A percentile compares a stretch with the other conserved stretches of the same genome.
Evolutionary conservation across 768 basidiomycete genomes (phyloP).

Genomic region (Gloeopeniophorella convolvens): DNA sequence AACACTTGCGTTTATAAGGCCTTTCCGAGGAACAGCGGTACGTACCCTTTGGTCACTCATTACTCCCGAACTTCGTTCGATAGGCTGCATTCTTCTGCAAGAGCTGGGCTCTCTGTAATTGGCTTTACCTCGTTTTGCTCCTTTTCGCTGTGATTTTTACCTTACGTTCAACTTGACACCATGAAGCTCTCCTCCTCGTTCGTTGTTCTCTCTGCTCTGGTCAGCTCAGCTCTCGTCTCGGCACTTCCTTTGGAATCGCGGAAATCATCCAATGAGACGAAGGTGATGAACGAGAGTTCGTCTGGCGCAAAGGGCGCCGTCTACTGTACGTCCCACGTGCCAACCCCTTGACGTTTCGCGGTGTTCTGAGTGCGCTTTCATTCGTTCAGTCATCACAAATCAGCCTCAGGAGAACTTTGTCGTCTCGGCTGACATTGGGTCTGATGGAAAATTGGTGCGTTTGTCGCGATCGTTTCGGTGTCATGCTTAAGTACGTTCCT

Average conservation of each 20-base stretch:
- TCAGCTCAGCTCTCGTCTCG: slow-evolving; percentile 11
- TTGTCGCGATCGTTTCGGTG: neutral
- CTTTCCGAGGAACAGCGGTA: too few species aligned
- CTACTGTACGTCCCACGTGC: slow-evolving; percentile 25
- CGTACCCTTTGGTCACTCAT: too few species aligned
- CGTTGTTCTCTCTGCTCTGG: neutral
- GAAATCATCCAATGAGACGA: slow-evolving; percentile 10
- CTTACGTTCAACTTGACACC: slow-evolving; percentile 5
- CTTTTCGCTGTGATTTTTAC: neutral
- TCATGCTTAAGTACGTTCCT: neutral
- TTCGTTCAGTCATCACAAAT: slow-evolving; percentile 42
- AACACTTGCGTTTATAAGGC: too few species aligned
- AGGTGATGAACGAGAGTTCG: slow-evolving; percentile 4
- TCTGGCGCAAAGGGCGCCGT: slow-evolving; percentile 20
- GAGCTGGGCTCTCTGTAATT: slow-evolving; percentile 17
- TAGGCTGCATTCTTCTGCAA: too few species aligned
- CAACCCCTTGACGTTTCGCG: too few species aligned
- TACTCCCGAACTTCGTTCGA: too few species aligned
- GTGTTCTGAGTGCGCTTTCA: too few species aligned
- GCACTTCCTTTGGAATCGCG: slow-evolving; percentile 16
- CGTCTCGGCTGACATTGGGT: slow-evolving; percentile 36
- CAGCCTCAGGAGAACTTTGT: slow-evolving; percentile 40
- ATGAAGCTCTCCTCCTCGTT: slow-evolving; percentile 22
- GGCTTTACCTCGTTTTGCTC: slow-evolving; percentile 4
- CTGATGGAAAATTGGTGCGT: slow-evolving; percentile 37